Evolutionary conservation across 2,329 filamentous ascomycete species (phyloP).

Genomic region (Xylariaceae sp.): DNA sequence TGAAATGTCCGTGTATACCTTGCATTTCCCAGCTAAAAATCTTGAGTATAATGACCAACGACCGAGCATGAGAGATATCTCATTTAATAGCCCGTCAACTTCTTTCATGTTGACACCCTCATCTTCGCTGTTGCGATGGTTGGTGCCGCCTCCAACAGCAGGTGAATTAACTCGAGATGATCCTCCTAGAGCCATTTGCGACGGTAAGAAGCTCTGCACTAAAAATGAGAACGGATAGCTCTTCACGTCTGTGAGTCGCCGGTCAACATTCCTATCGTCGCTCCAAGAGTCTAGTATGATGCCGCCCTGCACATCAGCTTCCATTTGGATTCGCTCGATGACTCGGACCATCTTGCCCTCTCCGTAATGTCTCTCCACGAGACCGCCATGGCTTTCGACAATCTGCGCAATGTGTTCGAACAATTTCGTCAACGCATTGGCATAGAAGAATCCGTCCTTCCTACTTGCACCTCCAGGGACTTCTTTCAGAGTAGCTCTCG

Average conservation of each 20-base stretch:
- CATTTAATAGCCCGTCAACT: constrained; percentile 79
- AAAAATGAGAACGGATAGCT: constrained; percentile 97
- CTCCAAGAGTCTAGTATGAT: constrained; percentile 95
- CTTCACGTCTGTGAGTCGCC: constrained; percentile 89
- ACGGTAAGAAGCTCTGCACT: constrained; percentile 84
- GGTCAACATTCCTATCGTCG: constrained; percentile 79
- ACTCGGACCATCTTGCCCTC: constrained; percentile 90
- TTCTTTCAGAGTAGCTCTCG: constrained; percentile 74
- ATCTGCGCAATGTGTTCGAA: constrained; percentile 99
- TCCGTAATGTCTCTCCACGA: constrained; percentile 94
- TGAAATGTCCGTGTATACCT: too few species aligned
- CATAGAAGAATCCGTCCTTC: constrained; percentile 86
- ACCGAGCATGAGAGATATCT: constrained; percentile 87
- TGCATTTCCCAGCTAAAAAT: constrained; percentile 84
- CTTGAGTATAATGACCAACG: constrained; percentile 90
- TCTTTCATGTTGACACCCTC: constrained; percentile 97
- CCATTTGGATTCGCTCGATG: constrained; percentile 86
- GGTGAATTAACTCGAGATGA: constrained; percentile 74
- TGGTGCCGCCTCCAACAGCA: constrained; percentile 53
- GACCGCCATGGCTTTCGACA: constrained; percentile 81
- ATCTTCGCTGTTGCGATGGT: constrained; percentile 69
- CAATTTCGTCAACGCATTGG: constrained; percentile 80
- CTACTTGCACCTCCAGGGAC: constrained; percentile 54
- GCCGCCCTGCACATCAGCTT: constrained; percentile 93
- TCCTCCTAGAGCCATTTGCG: constrained; percentile 57